phyloP scores from a whole-genome alignment of 2,329 filamentous ascomycete species.

The Thielaviopsis populi region DNA sequence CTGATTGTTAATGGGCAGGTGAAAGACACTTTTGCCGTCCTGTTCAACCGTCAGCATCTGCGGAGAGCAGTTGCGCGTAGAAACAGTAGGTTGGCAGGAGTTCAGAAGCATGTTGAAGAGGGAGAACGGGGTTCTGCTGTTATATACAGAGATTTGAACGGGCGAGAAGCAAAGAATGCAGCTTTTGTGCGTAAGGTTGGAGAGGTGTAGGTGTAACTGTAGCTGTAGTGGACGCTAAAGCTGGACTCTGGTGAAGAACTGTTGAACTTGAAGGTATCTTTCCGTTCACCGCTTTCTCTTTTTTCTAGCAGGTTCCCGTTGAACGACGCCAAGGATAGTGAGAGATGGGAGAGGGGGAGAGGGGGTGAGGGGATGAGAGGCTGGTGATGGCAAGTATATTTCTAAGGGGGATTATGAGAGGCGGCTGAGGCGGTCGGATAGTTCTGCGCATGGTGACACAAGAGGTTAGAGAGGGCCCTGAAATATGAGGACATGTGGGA shows the following conservation, averaged over 20 bases:
- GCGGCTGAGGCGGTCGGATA: background rate
- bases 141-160: background rate
- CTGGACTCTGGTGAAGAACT: background rate
- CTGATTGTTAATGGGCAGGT: background rate
- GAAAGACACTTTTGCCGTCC: slow-evolving; percentile 8
- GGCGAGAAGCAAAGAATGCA: background rate
- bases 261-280: background rate
- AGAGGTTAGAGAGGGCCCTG: background rate
- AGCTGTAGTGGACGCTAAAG: background rate
- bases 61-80: background rate
- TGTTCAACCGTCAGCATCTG: slow-evolving; percentile 6
- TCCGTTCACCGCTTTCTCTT: slow-evolving; percentile 10
- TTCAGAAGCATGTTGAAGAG: background rate
- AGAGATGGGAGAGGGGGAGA: background rate
- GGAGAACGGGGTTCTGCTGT: background rate
- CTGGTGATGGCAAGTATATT: background rate
- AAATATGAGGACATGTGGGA: no score
- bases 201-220: background rate
- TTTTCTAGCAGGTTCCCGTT: background rate
- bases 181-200: background rate
- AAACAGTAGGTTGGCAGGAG: background rate
- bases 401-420: background rate
- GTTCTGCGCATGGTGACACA: background rate
- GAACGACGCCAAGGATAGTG: background rate
- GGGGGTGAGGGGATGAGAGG: background rate